phyloP scores from a whole-genome alignment of 1,284 basidiomycete species.

The Rhodotorula sp. region DNA sequence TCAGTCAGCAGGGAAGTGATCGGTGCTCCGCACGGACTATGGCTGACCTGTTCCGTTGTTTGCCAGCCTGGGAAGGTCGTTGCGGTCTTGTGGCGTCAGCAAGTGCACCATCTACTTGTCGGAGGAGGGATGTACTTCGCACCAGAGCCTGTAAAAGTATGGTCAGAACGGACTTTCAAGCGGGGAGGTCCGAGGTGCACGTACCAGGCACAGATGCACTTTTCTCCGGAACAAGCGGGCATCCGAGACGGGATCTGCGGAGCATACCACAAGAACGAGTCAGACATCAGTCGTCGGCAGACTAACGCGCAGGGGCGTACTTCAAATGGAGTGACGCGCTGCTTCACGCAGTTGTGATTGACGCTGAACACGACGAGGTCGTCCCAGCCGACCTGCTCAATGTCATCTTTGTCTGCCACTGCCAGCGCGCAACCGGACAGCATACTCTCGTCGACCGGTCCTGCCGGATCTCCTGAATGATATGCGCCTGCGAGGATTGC shows the following conservation, averaged over 20 bases:
- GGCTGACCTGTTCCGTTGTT: conserved; percentile 13
- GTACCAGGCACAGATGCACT: conserved; percentile 36
- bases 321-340: conserved; percentile 12
- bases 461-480: conserved; percentile 29
- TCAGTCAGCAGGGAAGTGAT: neutral
- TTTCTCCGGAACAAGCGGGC: conserved; percentile 26
- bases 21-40: too few relatives aligned
- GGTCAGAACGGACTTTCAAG: neutral
- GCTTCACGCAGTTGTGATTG: conserved; percentile 15
- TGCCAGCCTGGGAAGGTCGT: conserved; percentile 16
- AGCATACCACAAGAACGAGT: neutral
- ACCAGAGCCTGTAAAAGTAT: neutral
- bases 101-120: neutral
- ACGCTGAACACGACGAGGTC: conserved; percentile 21
- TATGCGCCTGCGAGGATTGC: conserved; percentile 12
- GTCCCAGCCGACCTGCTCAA: conserved; percentile 18
- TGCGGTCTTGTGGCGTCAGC: too few relatives aligned
- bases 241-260: conserved; percentile 23
- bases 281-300: too few relatives aligned
- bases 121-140: neutral
- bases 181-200: neutral
- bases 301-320: neutral
- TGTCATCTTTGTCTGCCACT: conserved; percentile 32
- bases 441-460: conserved; percentile 11
- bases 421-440: conserved; percentile 37